Evolutionary conservation across 495 filamentous ascomycete genomes (phyloP), one percentile per base, ranked within the genome.

Genomic region (Cryomyces antarcticus): DNA sequence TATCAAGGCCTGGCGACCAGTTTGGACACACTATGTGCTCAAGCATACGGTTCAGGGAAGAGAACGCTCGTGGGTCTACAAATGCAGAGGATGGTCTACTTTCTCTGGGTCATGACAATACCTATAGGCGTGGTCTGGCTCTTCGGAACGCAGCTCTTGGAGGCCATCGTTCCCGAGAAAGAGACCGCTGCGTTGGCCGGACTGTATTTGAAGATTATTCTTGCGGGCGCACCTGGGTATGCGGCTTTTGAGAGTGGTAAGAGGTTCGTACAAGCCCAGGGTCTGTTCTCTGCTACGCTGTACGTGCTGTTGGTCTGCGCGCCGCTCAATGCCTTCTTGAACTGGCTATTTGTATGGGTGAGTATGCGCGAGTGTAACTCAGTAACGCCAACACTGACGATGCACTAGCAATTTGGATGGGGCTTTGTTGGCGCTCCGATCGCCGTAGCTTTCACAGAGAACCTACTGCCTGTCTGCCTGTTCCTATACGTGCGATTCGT

Each of bases 351-450:
- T 37, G 78, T 84, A 7, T 81, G 74, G 76, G 66, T 70, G 62
- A 55, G 66, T 40, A n/a, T 39, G 17, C 42, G 41, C 12, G n/a
- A 17, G 2, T 39, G 4, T 2, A 39, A 11, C 10, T 28, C 7
- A 7, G 24, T 4, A 11, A 24, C 27, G 38, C 38, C 27, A 39
- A 12, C 10, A 28, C 38, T 39, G 3, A 36, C 1, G 9, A 36
- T 48, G 12, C 38, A 6, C 38, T 42, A 73, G 70, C 63, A 71
- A 57, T 69, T 93, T 43, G 62, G 69, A 7, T 78, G 75, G 71
- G 84, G 85, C 2, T 93, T 88, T 52, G 57, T 80, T 39, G 86
- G 86, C 35, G 84, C 86, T 3, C 85, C 87, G 0, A 78, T 83
- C 39, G 83, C 87, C 4, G 81, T 93, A 27, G 75, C 72, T 17